Percentiles rank a stretch among this genome's conserved stretches.
phyloP scores from a whole-genome alignment of 1,284 basidiomycete species.

The Hemileia vastatrix region DNA sequence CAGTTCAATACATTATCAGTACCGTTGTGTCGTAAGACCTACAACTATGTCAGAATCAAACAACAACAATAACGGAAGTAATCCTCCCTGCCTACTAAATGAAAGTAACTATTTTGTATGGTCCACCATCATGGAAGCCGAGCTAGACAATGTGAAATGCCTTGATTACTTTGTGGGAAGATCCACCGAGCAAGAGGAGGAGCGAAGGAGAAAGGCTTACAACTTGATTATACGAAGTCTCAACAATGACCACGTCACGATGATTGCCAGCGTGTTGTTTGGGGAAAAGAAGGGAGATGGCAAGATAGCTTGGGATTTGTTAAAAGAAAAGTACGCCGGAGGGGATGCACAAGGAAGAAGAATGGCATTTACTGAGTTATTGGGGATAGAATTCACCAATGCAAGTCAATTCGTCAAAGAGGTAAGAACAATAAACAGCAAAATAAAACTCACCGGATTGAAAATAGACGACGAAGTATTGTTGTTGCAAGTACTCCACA shows the following conservation, averaged over 20 bases:
- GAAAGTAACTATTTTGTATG: neutral
- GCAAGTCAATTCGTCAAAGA: conserved; percentile 1
- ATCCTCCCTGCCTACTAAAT: neutral
- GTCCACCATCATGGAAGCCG: neutral
- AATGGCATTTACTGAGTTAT: neutral
- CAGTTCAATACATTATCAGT: too few relatives aligned
- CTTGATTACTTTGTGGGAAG: neutral
- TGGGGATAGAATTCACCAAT: neutral
- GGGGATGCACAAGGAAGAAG: neutral
- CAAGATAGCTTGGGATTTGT: neutral
- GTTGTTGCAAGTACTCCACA: neutral
- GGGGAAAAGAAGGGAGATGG: neutral
- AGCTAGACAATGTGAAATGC: neutral
- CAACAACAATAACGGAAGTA: too few relatives aligned
- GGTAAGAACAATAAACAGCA: neutral
- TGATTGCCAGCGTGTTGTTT: neutral
- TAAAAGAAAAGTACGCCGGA: conserved; percentile 1
- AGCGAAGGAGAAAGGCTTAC: neutral
- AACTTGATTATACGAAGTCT: neutral
- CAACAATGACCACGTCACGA: too few relatives aligned
- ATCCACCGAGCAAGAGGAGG: neutral
- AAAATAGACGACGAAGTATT: neutral
- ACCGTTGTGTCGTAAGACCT: too few relatives aligned
- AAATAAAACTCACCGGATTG: neutral
- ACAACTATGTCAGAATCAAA: too few relatives aligned